A percentile compares a stretch with the other conserved stretches of the same genome.
phyloP scores from a whole-genome alignment of 2,329 filamentous ascomycete species.

The Sordariomycetes sp. region DNA sequence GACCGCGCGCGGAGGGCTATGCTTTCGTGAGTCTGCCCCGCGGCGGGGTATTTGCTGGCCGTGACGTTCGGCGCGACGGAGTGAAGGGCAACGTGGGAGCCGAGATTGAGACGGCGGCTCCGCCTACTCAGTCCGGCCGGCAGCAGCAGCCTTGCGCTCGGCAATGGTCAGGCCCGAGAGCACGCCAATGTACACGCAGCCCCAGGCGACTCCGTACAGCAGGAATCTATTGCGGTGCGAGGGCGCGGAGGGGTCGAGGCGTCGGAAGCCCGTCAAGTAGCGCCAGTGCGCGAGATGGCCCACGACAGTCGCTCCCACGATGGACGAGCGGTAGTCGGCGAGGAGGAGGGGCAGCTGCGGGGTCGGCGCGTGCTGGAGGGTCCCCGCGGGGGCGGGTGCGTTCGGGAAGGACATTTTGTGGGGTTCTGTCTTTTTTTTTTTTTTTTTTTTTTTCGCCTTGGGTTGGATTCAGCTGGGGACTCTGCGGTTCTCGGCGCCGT shows the following conservation, averaged over 20 bases:
- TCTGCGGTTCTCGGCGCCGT: not conserved
- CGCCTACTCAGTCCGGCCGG: not conserved
- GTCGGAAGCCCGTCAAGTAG: slow-evolving; percentile 7
- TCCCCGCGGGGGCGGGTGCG: slow-evolving; percentile 2
- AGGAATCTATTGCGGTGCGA: not conserved
- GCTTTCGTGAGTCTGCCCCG: too few species aligned
- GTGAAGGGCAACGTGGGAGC: not conserved
- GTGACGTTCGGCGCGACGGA: not conserved
- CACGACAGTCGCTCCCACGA: slow-evolving; percentile 8
- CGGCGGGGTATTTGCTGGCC: not conserved
- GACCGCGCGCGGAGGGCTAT: not conserved
- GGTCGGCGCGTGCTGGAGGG: not conserved
- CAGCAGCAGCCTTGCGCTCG: not conserved
- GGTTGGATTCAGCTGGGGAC: not conserved
- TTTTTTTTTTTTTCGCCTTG: not conserved
- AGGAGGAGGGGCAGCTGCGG: slow-evolving; percentile 5
- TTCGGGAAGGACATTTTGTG: slow-evolving; percentile 3
- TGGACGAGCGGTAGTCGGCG: slow-evolving; percentile 8
- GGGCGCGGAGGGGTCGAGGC: slow-evolving; percentile 6
- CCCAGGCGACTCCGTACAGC: slow-evolving; percentile 5
- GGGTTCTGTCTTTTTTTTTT: not conserved
- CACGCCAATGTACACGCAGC: slow-evolving; percentile 4
- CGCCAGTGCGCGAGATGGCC: slow-evolving; percentile 9
- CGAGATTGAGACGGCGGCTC: not conserved
- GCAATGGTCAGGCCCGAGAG: slow-evolving; percentile 1